Evolutionary conservation across 2,329 filamentous ascomycete genomes (phyloP).

Genomic region (Colletotrichum aenigma): DNA sequence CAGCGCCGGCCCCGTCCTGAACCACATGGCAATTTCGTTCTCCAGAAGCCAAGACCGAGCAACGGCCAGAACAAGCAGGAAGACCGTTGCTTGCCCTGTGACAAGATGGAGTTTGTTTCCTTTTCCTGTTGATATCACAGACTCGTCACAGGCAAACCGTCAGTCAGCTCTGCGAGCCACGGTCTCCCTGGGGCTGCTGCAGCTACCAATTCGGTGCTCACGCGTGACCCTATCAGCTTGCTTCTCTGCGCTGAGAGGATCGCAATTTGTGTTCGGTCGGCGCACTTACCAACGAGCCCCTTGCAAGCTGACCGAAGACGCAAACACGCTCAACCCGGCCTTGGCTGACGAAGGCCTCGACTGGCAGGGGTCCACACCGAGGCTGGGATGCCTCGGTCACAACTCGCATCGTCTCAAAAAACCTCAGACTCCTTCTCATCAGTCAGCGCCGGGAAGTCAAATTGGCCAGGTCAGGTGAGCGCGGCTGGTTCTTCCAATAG

Average conservation of each 20-base stretch:
- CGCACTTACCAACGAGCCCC: neutral
- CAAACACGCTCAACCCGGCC: neutral
- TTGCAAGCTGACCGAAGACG: neutral
- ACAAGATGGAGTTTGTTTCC: neutral
- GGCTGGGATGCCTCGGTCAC: neutral
- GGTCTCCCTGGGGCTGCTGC: neutral
- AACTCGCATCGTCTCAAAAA: neutral
- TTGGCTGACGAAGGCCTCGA: neutral
- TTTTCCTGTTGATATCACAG: neutral
- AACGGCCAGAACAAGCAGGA: neutral
- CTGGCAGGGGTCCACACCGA: conserved; percentile 11
- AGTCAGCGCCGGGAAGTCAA: neutral
- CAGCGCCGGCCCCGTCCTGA: neutral
- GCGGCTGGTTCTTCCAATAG: conserved; percentile 6
- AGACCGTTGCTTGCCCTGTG: neutral
- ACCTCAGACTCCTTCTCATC: neutral
- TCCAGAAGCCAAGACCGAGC: neutral
- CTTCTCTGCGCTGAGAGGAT: neutral
- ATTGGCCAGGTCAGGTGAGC: conserved; percentile 2
- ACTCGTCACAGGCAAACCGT: neutral
- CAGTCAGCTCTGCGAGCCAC: neutral
- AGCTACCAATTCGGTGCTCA: neutral
- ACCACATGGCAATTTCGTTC: conserved; percentile 18
- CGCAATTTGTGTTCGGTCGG: neutral
- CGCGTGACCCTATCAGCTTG: neutral